These are phyloP conservation scores for Mycena epipterygia DNA, from an alignment of 768 basidiomycete species.

Conservation along the genomic window DNA sequence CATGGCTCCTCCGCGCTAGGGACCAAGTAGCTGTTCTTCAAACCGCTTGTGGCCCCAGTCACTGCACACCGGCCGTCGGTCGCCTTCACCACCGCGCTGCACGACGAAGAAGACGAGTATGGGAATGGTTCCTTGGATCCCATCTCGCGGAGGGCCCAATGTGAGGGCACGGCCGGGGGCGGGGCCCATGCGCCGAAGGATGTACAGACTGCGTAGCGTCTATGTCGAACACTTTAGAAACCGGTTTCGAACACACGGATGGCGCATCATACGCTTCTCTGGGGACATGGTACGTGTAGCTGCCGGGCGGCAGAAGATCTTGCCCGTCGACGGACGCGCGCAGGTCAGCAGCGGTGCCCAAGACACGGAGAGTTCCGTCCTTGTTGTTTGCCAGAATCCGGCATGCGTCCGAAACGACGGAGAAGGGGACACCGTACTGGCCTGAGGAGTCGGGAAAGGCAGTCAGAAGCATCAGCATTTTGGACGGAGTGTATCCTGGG, in stretches of 20 bases:
- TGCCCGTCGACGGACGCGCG: not conserved
- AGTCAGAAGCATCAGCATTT: not conserved
- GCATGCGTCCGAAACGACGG: conserved; percentile 14
- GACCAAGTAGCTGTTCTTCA: conserved; percentile 12
- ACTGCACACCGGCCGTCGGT: conserved; percentile 17
- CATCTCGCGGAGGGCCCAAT: conserved; percentile 10
- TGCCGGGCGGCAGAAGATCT: conserved; percentile 2
- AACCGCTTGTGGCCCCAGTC: conserved; percentile 9
- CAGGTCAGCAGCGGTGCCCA: not conserved
- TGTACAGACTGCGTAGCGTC: conserved; percentile 13
- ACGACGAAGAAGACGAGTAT: not conserved
- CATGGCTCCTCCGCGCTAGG: not conserved
- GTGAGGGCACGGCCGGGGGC: not conserved
- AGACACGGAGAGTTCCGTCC: not conserved
- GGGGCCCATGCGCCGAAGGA: conserved; percentile 18
- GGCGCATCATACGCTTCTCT: conserved; percentile 5
- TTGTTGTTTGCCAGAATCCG: conserved; percentile 17
- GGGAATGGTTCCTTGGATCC: not conserved
- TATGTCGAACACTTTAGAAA: not conserved
- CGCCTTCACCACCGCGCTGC: not conserved
- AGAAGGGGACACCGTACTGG: conserved; percentile 4
- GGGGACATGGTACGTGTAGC: conserved; percentile 6
- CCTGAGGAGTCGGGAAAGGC: not conserved
- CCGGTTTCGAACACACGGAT: not conserved
- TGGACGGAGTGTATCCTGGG: conserved; percentile 7